These are phyloP conservation scores for Globisporangium splendens DNA, from an alignment of 352 stramenopile species.

Conservation along the genomic window DNA sequence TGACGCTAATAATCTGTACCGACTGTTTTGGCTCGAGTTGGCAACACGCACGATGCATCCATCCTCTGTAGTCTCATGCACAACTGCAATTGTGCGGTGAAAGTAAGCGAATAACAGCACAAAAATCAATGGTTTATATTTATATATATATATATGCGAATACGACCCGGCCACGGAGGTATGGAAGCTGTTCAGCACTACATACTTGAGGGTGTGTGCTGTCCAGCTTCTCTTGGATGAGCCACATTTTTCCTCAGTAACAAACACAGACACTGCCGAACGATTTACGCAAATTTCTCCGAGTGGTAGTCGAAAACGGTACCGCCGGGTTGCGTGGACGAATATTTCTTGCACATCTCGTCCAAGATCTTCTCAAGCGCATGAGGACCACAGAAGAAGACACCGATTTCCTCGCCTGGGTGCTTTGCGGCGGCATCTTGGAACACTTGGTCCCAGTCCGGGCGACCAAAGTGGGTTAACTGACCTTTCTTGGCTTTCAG, in stretches of 20 bases:
- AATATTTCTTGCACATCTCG: conserved; percentile 68
- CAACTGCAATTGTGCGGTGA: neutral
- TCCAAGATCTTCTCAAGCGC: conserved; percentile 72
- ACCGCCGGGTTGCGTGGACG: conserved; percentile 41
- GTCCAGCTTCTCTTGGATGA: conserved; percentile 5
- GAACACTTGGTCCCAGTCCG: conserved; percentile 84
- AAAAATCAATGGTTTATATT: neutral
- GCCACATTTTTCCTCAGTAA: conserved; percentile 3
- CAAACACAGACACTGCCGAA: neutral
- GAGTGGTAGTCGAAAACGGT: conserved; percentile 83
- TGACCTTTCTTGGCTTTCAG: conserved; percentile 58
- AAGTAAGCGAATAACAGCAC: too few relatives aligned
- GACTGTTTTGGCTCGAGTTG: too few relatives aligned
- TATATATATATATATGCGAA: conserved; percentile 4
- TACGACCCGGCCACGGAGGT: conserved; percentile 12
- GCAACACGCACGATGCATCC: too few relatives aligned
- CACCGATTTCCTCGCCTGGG: conserved; percentile 69
- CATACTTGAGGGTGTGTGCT: neutral
- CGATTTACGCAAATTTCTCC: conserved; percentile 69
- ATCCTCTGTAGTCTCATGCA: neutral
- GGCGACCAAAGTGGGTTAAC: conserved; percentile 82
- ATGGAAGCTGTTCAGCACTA: conserved; percentile 3
- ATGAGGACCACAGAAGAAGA: conserved; percentile 86
- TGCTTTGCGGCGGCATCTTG: conserved; percentile 41
- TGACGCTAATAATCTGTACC: neutral